These are phyloP conservation scores for Plasmopara muralis DNA, from an alignment of 352 stramenopile species.

Conservation along the genomic window DNA sequence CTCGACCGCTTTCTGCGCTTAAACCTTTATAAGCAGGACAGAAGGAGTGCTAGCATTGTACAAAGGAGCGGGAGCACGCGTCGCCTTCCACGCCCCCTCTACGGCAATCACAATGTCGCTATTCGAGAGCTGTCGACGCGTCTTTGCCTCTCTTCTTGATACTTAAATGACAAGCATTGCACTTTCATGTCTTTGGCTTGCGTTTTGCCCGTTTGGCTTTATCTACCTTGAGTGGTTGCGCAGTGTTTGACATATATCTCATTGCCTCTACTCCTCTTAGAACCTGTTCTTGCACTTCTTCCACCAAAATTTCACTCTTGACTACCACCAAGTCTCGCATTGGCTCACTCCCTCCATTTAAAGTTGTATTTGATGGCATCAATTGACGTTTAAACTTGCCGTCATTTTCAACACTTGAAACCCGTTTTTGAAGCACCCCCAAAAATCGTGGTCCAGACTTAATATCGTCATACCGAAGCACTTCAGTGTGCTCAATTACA, in stretches of 20 bases:
- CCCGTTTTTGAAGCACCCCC: constrained; percentile 43
- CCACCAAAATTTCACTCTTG: constrained; percentile 23
- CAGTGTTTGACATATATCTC: constrained; percentile 23
- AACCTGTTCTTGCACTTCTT: constrained; percentile 26
- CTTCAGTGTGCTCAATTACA: constrained; percentile 49
- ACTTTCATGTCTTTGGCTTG: not conserved
- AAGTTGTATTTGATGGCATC: constrained; percentile 2
- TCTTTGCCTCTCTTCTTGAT: constrained; percentile 46
- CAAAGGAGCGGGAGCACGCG: constrained; percentile 90
- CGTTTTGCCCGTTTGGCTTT: constrained; percentile 8
- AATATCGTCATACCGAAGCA: constrained; percentile 49
- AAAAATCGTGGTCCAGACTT: constrained; percentile 38
- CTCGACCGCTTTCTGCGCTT: constrained; percentile 5
- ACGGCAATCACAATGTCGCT: constrained; percentile 96
- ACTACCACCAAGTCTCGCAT: constrained; percentile 18
- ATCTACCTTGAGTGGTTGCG: constrained; percentile 19
- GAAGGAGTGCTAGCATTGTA: constrained; percentile 90
- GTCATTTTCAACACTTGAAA: constrained; percentile 8
- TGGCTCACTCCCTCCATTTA: constrained; percentile 3
- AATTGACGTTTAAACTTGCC: constrained; percentile 14
- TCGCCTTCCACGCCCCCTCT: constrained; percentile 93
- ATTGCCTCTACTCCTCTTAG: constrained; percentile 19
- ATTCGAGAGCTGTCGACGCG: constrained; percentile 87
- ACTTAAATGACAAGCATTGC: constrained; percentile 16
- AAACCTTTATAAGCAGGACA: constrained; percentile 30